phyloP scores from a whole-genome alignment of 2,329 filamentous ascomycete genomes.

The Fusarium dimerum region DNA sequence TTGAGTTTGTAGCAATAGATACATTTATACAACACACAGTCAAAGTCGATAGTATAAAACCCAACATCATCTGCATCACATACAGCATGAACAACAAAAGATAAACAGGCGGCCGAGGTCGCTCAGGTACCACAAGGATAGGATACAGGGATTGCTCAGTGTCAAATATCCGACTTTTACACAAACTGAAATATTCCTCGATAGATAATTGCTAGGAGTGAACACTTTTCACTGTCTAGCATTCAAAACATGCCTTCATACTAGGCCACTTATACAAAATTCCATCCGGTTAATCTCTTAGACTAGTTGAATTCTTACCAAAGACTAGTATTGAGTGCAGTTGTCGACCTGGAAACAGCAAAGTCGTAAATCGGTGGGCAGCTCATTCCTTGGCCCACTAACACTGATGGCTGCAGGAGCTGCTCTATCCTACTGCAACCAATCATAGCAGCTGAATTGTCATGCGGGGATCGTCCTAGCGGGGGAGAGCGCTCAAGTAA shows the following conservation, averaged over 20 bases:
- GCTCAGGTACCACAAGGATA: not conserved
- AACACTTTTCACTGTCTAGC: too few relatives aligned
- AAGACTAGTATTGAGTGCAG: not conserved
- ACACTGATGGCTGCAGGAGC: conserved; percentile 11
- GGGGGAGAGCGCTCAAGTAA: conserved; percentile 7
- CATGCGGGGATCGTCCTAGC: conserved; percentile 30
- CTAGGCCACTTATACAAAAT: too few relatives aligned
- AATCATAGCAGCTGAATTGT: conserved; percentile 26
- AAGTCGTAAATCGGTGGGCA: not conserved
- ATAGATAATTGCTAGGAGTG: too few relatives aligned
- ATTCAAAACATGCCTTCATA: not conserved
- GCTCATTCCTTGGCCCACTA: conserved; percentile 7
- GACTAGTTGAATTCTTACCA: too few relatives aligned
- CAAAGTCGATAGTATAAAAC: too few relatives aligned
- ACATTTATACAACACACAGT: too few relatives aligned
- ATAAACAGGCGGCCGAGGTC: not conserved
- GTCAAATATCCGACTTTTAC: too few relatives aligned
- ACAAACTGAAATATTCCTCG: too few relatives aligned
- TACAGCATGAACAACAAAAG: too few relatives aligned
- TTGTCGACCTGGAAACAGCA: not conserved
- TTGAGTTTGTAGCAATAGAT: too few relatives aligned
- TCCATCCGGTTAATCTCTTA: too few relatives aligned
- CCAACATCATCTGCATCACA: too few relatives aligned
- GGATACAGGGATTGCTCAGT: not conserved
- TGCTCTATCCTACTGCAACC: not conserved